Percentiles rank a stretch among this genome's conserved stretches.
These are phyloP conservation scores for Vitis rupestris DNA, from an alignment of 164 flowering plant species.

Conservation along the genomic window DNA sequence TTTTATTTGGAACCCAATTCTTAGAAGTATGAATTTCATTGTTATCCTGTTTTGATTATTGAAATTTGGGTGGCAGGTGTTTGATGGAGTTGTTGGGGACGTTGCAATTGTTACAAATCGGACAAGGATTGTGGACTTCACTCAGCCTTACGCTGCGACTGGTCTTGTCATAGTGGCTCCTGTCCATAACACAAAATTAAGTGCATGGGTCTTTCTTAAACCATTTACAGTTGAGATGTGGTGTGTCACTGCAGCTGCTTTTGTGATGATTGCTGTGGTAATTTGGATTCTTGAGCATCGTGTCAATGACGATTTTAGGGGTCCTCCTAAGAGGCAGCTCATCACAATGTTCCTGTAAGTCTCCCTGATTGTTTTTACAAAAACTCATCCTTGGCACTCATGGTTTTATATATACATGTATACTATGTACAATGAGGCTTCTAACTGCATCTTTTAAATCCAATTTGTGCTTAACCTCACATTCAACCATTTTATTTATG, in stretches of 20 bases:
- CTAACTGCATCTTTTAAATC: background rate
- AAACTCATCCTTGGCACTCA: background rate
- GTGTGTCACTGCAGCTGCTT: slow-evolving; percentile 61
- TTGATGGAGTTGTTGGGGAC: slow-evolving; percentile 87
- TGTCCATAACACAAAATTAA: slow-evolving; percentile 31
- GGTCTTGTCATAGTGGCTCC: slow-evolving; percentile 82
- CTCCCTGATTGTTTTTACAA: background rate
- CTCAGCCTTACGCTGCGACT: slow-evolving; percentile 71
- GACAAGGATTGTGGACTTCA: slow-evolving; percentile 68
- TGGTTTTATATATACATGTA: background rate
- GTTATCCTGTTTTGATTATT: background rate
- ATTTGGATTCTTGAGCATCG: slow-evolving; percentile 90
- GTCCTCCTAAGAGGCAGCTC: slow-evolving; percentile 68
- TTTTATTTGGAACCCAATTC: too few species aligned
- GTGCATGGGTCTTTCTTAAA: slow-evolving; percentile 78
- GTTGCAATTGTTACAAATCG: slow-evolving; percentile 68
- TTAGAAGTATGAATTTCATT: too few species aligned
- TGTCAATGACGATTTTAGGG: slow-evolving; percentile 70
- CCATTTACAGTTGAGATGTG: slow-evolving; percentile 80
- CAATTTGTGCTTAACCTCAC: background rate
- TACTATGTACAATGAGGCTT: background rate
- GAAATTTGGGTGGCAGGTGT: slow-evolving; percentile 33
- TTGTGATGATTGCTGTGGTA: slow-evolving; percentile 63
- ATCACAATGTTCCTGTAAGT: slow-evolving; percentile 66
- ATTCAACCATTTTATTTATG: background rate